Base-by-base conservation (phyloP, 495 filamentous ascomycete species). In the Lentithecium fluviatile region DNA sequence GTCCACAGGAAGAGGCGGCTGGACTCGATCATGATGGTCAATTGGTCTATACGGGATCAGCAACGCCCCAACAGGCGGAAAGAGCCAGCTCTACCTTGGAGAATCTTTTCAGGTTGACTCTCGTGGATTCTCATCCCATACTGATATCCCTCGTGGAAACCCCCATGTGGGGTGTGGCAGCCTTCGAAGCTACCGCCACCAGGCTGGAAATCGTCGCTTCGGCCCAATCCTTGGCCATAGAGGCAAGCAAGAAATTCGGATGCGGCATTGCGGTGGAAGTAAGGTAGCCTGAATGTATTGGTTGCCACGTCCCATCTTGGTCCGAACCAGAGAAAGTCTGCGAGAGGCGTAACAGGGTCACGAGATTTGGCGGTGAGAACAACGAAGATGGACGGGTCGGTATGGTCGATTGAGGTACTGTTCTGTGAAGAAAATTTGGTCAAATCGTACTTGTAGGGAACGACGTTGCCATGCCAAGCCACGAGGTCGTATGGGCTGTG, bases 381-480 rank as follows among this genome's bases (percentile, higher is more conserved):
- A 42, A 65, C 70, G 56, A 76, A 76, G 36, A 75, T 60, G 0
- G 73, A 76, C 3, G 75, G 75, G 47, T 77, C 74, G 15, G 74
- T 77, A 45, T 77, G 75, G 60, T 77, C 75, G 54, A 77, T 74
- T 0, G 74, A 74, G 3, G 74, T 77, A 29, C 70, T 62, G 46
- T 77, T 77, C 58, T 75, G 74, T 7, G 72, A 74, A 13, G 74
- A 62, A 53, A 77, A 77, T 46, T 77, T 77, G 12, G 74, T 77
- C 24, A 77, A 52, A 54, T 77, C 74, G 66, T 75, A 77, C 66
- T 77, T 77, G 48, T 77, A 78, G 8, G 75, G 76, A 46, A 74
- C 70, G n/a, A 74, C 73, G 56, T 77, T 77, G 1, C 75, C 75
- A 63, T 77, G 75, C 75, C 75, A 76, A 5, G 75, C 75, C 10